Percentiles rank a stretch among this genome's conserved stretches.
Conservation (phyloP, 164 flowering plant genomes). For the Dillenia suffruticosa region DNA sequence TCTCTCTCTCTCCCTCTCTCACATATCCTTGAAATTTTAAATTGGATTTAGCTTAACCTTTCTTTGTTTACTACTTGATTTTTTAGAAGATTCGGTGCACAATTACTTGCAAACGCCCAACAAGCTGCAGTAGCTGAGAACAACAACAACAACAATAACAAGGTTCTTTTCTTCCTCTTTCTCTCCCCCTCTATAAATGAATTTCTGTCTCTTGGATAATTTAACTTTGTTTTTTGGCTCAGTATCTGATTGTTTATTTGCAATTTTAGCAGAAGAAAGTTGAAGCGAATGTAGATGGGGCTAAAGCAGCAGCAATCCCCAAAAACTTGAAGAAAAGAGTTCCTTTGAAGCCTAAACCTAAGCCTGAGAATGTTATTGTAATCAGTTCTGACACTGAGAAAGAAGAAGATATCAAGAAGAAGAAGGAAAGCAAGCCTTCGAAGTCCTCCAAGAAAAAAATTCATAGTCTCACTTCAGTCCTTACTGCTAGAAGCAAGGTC, state of each 20-base stretch:
- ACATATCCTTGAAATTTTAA: constrained; percentile 8
- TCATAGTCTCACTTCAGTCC: constrained; percentile 11
- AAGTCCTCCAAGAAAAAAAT: constrained; percentile 8
- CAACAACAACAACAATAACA: constrained; percentile 9
- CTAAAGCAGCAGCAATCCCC: not conserved
- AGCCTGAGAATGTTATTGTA: constrained; percentile 1
- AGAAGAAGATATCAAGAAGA: not conserved
- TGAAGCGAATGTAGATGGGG: not conserved
- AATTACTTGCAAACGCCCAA: constrained; percentile 25
- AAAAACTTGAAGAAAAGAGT: not conserved
- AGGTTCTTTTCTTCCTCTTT: constrained; percentile 2
- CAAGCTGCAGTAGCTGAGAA: constrained; percentile 4
- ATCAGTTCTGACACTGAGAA: constrained; percentile 6
- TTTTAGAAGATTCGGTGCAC: constrained; percentile 23
- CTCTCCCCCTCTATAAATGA: not conserved
- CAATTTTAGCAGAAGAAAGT: too few relatives aligned
- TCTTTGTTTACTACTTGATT: not conserved
- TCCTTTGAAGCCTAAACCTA: not conserved
- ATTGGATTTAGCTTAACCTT: not conserved
- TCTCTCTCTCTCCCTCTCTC: not conserved
- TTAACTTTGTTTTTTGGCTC: not conserved
- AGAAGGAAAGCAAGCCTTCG: not conserved
- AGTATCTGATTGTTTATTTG: too few relatives aligned
- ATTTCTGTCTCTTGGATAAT: not conserved
- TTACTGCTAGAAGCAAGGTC: constrained; percentile 22